Evolutionary conservation across 2,329 filamentous ascomycete genomes (phyloP).

Genomic region (Raffaelea arxii): DNA sequence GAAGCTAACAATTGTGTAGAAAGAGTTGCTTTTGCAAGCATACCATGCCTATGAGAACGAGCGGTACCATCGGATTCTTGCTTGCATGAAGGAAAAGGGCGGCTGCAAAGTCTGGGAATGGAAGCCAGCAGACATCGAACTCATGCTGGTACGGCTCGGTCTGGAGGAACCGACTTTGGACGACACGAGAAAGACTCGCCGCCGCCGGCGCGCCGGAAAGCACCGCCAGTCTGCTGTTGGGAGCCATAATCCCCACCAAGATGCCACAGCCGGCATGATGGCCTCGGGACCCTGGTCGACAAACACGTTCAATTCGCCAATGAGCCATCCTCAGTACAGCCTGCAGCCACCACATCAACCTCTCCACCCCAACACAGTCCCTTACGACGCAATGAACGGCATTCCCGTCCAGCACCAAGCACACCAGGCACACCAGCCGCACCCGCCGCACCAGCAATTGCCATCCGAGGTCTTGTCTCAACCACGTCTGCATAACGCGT

Average conservation of each 20-base stretch:
- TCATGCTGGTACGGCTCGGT: slow-evolving; percentile 37
- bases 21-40: slow-evolving; percentile 25
- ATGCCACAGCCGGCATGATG: neutral
- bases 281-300: neutral
- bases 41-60: slow-evolving; percentile 30
- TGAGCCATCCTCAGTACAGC: slow-evolving; percentile 3
- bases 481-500: neutral
- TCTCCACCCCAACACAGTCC: slow-evolving; percentile 1
- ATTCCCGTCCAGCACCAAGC: neutral
- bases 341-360: slow-evolving; percentile 3
- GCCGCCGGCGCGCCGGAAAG: slow-evolving; percentile 28
- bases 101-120: slow-evolving; percentile 41
- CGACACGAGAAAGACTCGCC: slow-evolving; percentile 27
- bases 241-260: neutral
- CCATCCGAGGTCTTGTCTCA: neutral
- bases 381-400: neutral
- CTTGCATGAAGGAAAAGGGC: slow-evolving; percentile 37
- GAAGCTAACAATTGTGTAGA: neutral
- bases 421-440: no score
- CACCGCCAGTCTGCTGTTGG: slow-evolving; percentile 2
- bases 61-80: slow-evolving; percentile 31
- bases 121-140: slow-evolving; percentile 38
- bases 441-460: no score
- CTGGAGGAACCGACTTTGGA: slow-evolving; percentile 35
- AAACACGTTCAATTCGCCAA: neutral